Percentiles rank a stretch among this genome's conserved stretches.
phyloP scores from a whole-genome alignment of 1,139 yeast species.

The Magnusiomyces paraingens region DNA sequence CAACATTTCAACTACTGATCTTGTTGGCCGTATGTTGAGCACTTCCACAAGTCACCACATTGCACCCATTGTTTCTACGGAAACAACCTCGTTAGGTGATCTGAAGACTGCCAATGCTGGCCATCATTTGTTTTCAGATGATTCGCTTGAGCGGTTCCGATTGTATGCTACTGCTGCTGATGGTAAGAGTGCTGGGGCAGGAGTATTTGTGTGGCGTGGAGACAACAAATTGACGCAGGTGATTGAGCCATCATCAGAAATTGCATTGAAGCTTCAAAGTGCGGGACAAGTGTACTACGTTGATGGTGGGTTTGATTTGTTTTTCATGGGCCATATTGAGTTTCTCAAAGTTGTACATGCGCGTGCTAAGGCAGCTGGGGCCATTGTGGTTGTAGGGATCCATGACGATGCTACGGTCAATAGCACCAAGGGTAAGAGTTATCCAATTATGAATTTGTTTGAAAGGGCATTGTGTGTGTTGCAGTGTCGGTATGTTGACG shows the following conservation, averaged over 20 bases:
- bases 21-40: constrained; percentile 83
- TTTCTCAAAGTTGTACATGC: constrained; percentile 45
- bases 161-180: constrained; percentile 62
- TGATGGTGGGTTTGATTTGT: constrained; percentile 86
- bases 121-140: constrained; percentile 32
- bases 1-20: constrained; percentile 89
- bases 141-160: constrained; percentile 38
- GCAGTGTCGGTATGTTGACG: constrained; percentile 82
- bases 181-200: constrained; percentile 56
- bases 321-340: constrained; percentile 89
- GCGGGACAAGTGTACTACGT: constrained; percentile 44
- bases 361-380: constrained; percentile 28
- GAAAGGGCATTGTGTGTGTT: constrained; percentile 84
- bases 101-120: constrained; percentile 1
- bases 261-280: constrained; percentile 17
- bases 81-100: constrained; percentile 7
- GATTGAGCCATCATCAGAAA: constrained; percentile 30
- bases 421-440: constrained; percentile 48
- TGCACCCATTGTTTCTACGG: constrained; percentile 21
- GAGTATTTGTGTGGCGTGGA: constrained; percentile 42
- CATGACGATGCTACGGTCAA: constrained; percentile 58
- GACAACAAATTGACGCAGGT: constrained; percentile 20
- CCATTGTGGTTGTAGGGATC: constrained; percentile 57
- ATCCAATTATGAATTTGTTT: constrained; percentile 80
- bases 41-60: constrained; percentile 52